phyloP scores from a whole-genome alignment of 163 green algal species.

The Scenedesmus sp. region DNA sequence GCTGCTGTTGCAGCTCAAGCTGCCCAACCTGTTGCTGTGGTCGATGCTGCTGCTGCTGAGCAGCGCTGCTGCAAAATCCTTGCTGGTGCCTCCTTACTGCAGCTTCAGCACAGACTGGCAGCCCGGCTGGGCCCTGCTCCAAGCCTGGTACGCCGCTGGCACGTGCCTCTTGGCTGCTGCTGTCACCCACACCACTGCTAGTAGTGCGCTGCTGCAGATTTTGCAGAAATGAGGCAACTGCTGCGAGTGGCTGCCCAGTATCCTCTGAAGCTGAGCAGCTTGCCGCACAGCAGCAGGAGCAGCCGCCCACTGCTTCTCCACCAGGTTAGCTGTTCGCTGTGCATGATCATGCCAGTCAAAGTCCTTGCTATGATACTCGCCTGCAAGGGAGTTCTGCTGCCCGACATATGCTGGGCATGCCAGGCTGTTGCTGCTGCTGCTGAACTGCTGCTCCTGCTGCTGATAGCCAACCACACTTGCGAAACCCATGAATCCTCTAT shows the following conservation, averaged over 20 bases:
- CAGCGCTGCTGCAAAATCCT: neutral
- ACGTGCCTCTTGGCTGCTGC: neutral
- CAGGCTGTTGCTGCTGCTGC: neutral
- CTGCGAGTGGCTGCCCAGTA: neutral
- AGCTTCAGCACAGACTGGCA: neutral
- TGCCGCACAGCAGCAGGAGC: conserved; percentile 30
- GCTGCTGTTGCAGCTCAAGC: neutral
- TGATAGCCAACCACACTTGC: neutral
- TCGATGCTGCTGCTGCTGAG: conserved; percentile 4
- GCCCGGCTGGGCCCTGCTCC: neutral
- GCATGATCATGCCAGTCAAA: conserved; percentile 48
- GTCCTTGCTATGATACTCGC: conserved; percentile 37
- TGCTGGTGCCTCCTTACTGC: neutral
- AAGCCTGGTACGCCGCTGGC: neutral
- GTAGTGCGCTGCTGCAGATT: neutral
- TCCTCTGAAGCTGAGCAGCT: neutral
- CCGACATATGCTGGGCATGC: conserved; percentile 42
- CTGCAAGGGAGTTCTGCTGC: conserved; percentile 13
- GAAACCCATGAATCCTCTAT: neutral
- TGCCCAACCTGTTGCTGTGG: neutral
- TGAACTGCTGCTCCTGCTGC: conserved; percentile 1
- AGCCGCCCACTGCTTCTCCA: conserved; percentile 39
- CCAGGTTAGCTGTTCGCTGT: neutral
- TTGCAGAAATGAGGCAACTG: neutral
- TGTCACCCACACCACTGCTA: neutral